Conservation (phyloP, 2,329 filamentous ascomycete species). For the Cladosporium phlei region DNA sequence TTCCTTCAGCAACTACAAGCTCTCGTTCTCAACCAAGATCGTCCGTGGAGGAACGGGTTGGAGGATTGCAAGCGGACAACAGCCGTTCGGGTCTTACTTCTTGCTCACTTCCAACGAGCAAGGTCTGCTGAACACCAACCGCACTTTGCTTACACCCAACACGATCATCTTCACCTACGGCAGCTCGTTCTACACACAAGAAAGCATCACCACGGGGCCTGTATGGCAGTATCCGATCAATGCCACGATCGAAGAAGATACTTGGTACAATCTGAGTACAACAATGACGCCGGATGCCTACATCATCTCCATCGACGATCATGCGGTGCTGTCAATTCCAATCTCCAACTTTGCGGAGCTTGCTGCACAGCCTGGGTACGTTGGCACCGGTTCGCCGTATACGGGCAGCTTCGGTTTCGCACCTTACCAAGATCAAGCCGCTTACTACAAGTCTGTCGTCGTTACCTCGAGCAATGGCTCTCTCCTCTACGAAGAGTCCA, state of each 20-base stretch:
- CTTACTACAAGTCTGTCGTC: slow-evolving; percentile 34
- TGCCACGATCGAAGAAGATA: slow-evolving; percentile 28
- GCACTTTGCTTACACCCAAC: slow-evolving; percentile 33
- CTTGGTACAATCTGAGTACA: slow-evolving; percentile 39
- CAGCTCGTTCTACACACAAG: slow-evolving; percentile 36
- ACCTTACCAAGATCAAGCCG: slow-evolving; percentile 37
- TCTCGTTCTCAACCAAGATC: slow-evolving; percentile 38
- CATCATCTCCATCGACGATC: slow-evolving; percentile 27
- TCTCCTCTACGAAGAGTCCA: slow-evolving; percentile 30
- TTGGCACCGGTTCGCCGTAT: not conserved
- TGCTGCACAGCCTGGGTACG: slow-evolving; percentile 5
- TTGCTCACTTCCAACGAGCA: slow-evolving; percentile 25
- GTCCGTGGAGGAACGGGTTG: slow-evolving; percentile 37
- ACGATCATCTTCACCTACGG: slow-evolving; percentile 34
- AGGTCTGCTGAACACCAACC: slow-evolving; percentile 34
- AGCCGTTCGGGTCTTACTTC: slow-evolving; percentile 22
- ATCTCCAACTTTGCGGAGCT: slow-evolving; percentile 16
- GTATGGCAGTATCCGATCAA: slow-evolving; percentile 27
- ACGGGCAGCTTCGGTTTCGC: slow-evolving; percentile 40
- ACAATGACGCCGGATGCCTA: slow-evolving; percentile 28
- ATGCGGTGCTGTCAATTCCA: slow-evolving; percentile 21
- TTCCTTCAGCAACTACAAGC: slow-evolving; percentile 33
- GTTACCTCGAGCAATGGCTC: slow-evolving; percentile 30
- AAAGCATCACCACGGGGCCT: slow-evolving; percentile 27
- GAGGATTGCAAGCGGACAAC: slow-evolving; percentile 27